These are phyloP conservation scores for Umbilicaria muhlenbergii DNA, from an alignment of 495 filamentous ascomycete genomes.

Conservation along the genomic window DNA sequence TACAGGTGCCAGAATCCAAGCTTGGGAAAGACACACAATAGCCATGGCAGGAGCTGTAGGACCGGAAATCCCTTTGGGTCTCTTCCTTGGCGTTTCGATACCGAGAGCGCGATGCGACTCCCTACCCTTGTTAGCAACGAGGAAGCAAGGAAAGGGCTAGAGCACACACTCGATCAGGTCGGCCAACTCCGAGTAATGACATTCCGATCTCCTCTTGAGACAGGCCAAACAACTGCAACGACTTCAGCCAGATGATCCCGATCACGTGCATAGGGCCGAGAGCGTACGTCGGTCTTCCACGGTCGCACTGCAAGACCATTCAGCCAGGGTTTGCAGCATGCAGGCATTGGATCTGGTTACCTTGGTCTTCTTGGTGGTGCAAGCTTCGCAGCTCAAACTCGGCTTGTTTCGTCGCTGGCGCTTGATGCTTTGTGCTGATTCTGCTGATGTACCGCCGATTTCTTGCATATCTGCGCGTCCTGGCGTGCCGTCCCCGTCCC, in stretches of 20 bases:
- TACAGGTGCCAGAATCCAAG: not conserved
- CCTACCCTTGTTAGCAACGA: conserved; percentile 1
- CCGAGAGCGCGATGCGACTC: conserved; percentile 11
- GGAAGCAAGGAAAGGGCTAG: not conserved
- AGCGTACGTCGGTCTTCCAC: conserved; percentile 17
- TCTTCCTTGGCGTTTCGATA: conserved; percentile 9
- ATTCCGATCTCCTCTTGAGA: conserved; percentile 53
- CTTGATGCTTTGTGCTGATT: conserved; percentile 1
- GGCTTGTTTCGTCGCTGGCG: conserved; percentile 44
- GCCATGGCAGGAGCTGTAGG: not conserved
- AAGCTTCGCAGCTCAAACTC: conserved; percentile 55
- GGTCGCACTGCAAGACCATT: conserved; percentile 25
- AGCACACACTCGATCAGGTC: conserved; percentile 48
- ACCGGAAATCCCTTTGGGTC: not conserved
- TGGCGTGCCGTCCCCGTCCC: no score
- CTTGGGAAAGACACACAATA: not conserved
- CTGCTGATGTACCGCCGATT: no score
- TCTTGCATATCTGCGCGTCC: no score
- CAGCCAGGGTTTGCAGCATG: conserved; percentile 1
- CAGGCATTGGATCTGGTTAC: conserved; percentile 7
- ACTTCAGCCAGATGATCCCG: conserved; percentile 25
- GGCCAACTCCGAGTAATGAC: conserved; percentile 50
- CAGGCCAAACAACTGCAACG: conserved; percentile 51
- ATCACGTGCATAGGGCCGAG: not conserved
- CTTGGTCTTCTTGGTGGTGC: conserved; percentile 59